Evolutionary conservation across 2,329 filamentous ascomycete genomes (phyloP).

Genomic region (Pseudogymnoascus sp.): DNA sequence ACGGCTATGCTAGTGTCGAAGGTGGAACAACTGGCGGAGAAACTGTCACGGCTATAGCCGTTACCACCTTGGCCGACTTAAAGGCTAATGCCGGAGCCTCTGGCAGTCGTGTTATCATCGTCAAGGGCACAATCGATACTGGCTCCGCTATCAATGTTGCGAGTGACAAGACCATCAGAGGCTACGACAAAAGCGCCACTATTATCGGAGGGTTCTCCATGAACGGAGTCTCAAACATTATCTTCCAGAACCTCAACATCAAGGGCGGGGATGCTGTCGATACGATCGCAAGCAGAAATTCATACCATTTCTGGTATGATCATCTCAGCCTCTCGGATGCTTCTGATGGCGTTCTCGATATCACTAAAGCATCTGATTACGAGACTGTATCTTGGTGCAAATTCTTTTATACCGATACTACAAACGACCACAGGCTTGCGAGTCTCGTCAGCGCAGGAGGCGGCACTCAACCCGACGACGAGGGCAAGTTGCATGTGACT

Average conservation of each 20-base stretch:
- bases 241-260: background rate
- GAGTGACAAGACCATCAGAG: background rate
- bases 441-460: too few relatives aligned
- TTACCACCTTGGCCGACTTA: background rate
- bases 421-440: too few relatives aligned
- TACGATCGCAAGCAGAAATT: too few relatives aligned
- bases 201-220: background rate
- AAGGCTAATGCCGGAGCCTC: background rate
- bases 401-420: too few relatives aligned
- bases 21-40: background rate
- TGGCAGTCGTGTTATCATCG: background rate
- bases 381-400: too few relatives aligned
- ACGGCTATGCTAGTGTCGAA: background rate
- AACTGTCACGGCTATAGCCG: background rate
- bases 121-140: background rate
- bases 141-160: background rate
- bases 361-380: too few relatives aligned
- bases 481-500: too few relatives aligned
- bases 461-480: too few relatives aligned
- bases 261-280: too few relatives aligned
- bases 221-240: background rate
- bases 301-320: too few relatives aligned
- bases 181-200: background rate
- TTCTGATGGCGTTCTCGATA: too few relatives aligned
- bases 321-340: too few relatives aligned